These are phyloP conservation scores for Colletotrichum tanaceti DNA, from an alignment of 2,329 filamentous ascomycete species.

Conservation along the genomic window DNA sequence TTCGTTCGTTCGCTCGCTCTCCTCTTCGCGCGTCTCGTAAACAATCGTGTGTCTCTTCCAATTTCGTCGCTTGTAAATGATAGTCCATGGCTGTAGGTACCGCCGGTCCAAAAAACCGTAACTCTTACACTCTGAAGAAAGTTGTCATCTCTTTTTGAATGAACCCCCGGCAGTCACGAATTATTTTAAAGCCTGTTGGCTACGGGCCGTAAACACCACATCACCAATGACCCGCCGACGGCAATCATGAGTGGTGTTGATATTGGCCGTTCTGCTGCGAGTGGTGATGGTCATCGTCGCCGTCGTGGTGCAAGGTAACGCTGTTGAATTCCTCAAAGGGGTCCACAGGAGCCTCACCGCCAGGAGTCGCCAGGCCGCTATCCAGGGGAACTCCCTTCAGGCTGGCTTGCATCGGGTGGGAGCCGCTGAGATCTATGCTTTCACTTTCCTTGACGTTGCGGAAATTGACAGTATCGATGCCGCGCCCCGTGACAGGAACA, in stretches of 20 bases:
- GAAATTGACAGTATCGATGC: constrained; percentile 96
- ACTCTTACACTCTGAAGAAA: constrained; percentile 2
- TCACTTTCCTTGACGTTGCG: constrained; percentile 97
- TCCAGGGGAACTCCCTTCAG: constrained; percentile 87
- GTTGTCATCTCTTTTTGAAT: background rate
- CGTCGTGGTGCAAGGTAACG: constrained; percentile 96
- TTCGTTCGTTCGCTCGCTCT: constrained; percentile 10
- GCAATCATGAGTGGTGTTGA: constrained; percentile 9
- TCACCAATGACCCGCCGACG: background rate
- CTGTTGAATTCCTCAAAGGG: constrained; percentile 99
- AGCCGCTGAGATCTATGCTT: constrained; percentile 84
- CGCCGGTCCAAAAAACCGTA: background rate
- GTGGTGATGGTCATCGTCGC: constrained; percentile 71
- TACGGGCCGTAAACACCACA: background rate
- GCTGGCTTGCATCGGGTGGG: constrained; percentile 56
- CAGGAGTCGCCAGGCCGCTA: constrained; percentile 85
- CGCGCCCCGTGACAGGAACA: constrained; percentile 89
- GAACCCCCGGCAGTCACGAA: background rate
- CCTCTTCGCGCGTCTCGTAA: constrained; percentile 1
- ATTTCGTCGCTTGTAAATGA: constrained; percentile 32
- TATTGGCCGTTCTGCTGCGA: constrained; percentile 43
- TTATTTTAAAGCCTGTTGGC: background rate
- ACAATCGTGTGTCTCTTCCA: constrained; percentile 24
- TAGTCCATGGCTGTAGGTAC: constrained; percentile 14
- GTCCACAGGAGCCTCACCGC: constrained; percentile 76